Percentiles rank a stretch among this genome's conserved stretches.
Evolutionary conservation across 768 basidiomycete species (phyloP).

Genomic region (Trametes sanguinea): DNA sequence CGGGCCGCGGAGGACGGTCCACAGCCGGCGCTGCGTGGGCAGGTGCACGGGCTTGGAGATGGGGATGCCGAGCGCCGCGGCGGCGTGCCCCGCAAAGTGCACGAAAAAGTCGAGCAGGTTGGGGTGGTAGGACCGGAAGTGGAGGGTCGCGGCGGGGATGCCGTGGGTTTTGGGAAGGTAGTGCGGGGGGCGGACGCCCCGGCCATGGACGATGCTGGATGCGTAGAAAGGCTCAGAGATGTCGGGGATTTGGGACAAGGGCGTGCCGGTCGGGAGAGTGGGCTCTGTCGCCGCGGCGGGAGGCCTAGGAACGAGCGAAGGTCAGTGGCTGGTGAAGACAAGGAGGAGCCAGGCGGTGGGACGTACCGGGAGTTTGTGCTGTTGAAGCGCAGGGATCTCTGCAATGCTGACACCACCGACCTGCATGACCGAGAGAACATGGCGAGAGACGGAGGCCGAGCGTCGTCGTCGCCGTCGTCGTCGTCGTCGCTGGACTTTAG

Average conservation of each 20-base stretch:
- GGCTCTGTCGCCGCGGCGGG: not conserved
- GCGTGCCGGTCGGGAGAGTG: not conserved
- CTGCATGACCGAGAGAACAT: constrained; percentile 15
- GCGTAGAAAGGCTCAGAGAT: constrained; percentile 44
- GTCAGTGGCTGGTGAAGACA: not conserved
- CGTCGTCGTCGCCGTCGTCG: no score
- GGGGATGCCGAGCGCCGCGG: constrained; percentile 83
- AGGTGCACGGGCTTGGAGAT: constrained; percentile 62
- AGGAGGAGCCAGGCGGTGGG: not conserved
- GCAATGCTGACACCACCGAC: constrained; percentile 1
- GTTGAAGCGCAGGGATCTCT: constrained; percentile 11
- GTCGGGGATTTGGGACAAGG: not conserved
- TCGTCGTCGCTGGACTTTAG: no score
- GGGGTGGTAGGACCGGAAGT: constrained; percentile 77
- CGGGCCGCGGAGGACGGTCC: constrained; percentile 84
- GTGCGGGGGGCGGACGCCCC: constrained; percentile 53
- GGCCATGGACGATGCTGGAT: constrained; percentile 62
- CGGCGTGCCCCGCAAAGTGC: constrained; percentile 83
- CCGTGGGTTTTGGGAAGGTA: constrained; percentile 62
- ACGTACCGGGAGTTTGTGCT: constrained; percentile 7
- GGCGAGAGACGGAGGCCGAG: not conserved
- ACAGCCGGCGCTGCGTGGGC: constrained; percentile 74
- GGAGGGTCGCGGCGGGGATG: constrained; percentile 79
- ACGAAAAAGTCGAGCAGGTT: constrained; percentile 74
- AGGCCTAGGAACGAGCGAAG: not conserved